Percentiles rank a stretch among this genome's conserved stretches.
Evolutionary conservation across 139 green algal genomes (phyloP).

Genomic region (Haematococcus lacustris): DNA sequence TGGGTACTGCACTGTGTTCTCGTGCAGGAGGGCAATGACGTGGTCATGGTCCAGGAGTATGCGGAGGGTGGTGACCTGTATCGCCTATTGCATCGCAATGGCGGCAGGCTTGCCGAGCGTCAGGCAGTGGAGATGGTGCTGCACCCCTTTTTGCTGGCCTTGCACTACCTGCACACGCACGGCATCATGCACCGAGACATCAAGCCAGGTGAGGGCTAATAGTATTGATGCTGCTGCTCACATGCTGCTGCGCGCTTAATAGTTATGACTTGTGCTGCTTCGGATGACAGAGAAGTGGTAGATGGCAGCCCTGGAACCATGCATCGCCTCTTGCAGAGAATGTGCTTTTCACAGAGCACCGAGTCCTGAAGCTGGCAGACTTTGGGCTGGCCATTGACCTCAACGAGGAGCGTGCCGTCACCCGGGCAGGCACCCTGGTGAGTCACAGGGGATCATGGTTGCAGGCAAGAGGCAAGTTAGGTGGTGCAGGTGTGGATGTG

Average conservation of each 20-base stretch:
- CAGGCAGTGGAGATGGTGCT: slow-evolving; percentile 59
- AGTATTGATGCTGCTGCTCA: background rate
- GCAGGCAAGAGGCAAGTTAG: too few species aligned
- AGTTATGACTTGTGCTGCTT: background rate
- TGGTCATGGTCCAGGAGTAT: slow-evolving; percentile 59
- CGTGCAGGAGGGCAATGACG: slow-evolving; percentile 41
- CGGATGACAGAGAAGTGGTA: too few species aligned
- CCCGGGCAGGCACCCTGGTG: slow-evolving; percentile 20
- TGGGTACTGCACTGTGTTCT: too few species aligned
- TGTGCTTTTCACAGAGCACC: slow-evolving; percentile 35
- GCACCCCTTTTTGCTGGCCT: slow-evolving; percentile 49
- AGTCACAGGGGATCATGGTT: background rate
- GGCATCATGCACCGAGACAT: slow-evolving; percentile 35
- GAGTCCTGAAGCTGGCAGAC: slow-evolving; percentile 39
- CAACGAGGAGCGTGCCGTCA: slow-evolving; percentile 39
- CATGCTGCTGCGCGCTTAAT: background rate
- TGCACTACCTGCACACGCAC: slow-evolving; percentile 49
- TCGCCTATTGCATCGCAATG: slow-evolving; percentile 48
- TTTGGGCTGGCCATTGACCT: slow-evolving; percentile 51
- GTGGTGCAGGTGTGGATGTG: too few species aligned
- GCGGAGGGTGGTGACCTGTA: slow-evolving; percentile 53
- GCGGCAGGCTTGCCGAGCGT: slow-evolving; percentile 39
- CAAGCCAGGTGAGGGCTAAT: slow-evolving; percentile 8
- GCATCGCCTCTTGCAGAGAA: too few species aligned
- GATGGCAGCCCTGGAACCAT: slow-evolving; percentile 39